These are phyloP conservation scores for Termitomyces sp. DNA, from an alignment of 768 basidiomycete genomes.

Conservation along the genomic window DNA sequence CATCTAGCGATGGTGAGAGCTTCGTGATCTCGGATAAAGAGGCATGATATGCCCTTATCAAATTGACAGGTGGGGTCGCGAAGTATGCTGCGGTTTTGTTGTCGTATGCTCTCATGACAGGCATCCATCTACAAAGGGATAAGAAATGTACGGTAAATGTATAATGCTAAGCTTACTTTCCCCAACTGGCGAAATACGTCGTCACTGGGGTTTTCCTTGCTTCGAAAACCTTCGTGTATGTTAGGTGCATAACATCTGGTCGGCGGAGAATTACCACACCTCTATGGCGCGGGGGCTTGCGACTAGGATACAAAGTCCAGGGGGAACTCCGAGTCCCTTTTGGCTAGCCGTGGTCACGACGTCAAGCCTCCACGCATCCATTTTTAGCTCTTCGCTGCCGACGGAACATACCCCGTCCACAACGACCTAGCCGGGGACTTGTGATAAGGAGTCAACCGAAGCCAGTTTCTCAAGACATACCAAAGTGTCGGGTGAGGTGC, in stretches of 20 bases:
- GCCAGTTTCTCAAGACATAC: slow-evolving; percentile 30
- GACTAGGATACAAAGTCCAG: slow-evolving; percentile 78
- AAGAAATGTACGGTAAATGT: slow-evolving; percentile 10
- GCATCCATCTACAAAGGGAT: slow-evolving; percentile 58
- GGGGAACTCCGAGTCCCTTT: slow-evolving; percentile 85
- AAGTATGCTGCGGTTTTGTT: slow-evolving; percentile 75
- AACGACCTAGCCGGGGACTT: slow-evolving; percentile 43
- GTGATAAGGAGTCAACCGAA: neutral
- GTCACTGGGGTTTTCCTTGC: slow-evolving; percentile 54
- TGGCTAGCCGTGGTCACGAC: slow-evolving; percentile 78
- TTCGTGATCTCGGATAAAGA: slow-evolving; percentile 67
- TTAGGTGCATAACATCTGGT: neutral
- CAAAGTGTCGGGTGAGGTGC: slow-evolving; percentile 78
- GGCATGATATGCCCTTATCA: slow-evolving; percentile 81
- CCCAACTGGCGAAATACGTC: slow-evolving; percentile 84
- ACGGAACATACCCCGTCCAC: slow-evolving; percentile 90
- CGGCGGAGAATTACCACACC: slow-evolving; percentile 21
- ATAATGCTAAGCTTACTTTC: slow-evolving; percentile 42
- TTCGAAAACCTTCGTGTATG: slow-evolving; percentile 45
- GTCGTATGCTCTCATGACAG: slow-evolving; percentile 86
- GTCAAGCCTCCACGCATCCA: slow-evolving; percentile 88
- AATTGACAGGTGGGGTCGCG: slow-evolving; percentile 84
- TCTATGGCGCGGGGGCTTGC: slow-evolving; percentile 71
- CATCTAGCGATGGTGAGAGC: slow-evolving; percentile 55
- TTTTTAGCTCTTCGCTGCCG: slow-evolving; percentile 85